Evolutionary conservation across 768 basidiomycete genomes (phyloP).

Genomic region (Inosperma sp.): DNA sequence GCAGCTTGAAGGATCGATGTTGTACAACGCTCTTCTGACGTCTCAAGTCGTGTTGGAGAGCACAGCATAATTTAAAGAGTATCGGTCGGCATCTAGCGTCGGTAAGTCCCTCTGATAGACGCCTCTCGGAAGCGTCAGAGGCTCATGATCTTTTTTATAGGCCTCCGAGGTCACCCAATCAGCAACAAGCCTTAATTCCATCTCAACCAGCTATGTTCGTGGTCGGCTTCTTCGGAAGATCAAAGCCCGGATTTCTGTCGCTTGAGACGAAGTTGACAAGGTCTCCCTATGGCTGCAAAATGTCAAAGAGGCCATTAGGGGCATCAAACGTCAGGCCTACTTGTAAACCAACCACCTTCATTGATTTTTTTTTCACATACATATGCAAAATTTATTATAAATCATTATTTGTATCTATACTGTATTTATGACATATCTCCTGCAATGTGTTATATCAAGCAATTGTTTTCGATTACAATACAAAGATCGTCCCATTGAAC

Average conservation of each 20-base stretch:
- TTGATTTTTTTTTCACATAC: background rate
- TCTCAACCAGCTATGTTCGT: constrained; percentile 48
- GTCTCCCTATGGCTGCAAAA: constrained; percentile 56
- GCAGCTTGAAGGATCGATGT: constrained; percentile 40
- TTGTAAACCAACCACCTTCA: too few relatives aligned
- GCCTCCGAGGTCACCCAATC: constrained; percentile 28
- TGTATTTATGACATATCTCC: too few relatives aligned
- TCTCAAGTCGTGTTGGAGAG: constrained; percentile 48
- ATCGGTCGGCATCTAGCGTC: constrained; percentile 51
- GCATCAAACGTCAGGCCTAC: constrained; percentile 49
- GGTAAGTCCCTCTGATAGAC: constrained; percentile 34
- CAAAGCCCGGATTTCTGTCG: constrained; percentile 47
- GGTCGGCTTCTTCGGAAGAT: constrained; percentile 64
- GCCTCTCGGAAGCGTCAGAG: constrained; percentile 22
- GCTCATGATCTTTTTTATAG: constrained; percentile 17
- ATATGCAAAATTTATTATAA: too few relatives aligned
- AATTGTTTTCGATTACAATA: too few relatives aligned
- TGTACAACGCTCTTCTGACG: constrained; percentile 39
- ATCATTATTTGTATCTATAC: too few relatives aligned
- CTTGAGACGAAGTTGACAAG: constrained; percentile 61
- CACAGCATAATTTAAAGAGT: constrained; percentile 50
- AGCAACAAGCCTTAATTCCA: constrained; percentile 39
- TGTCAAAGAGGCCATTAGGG: constrained; percentile 57
- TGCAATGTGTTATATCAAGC: too few relatives aligned
- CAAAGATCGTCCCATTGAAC: too few relatives aligned